These are phyloP conservation scores for Dryas integrifolia DNA, from an alignment of 331 rosid genomes.

Conservation along the genomic window DNA sequence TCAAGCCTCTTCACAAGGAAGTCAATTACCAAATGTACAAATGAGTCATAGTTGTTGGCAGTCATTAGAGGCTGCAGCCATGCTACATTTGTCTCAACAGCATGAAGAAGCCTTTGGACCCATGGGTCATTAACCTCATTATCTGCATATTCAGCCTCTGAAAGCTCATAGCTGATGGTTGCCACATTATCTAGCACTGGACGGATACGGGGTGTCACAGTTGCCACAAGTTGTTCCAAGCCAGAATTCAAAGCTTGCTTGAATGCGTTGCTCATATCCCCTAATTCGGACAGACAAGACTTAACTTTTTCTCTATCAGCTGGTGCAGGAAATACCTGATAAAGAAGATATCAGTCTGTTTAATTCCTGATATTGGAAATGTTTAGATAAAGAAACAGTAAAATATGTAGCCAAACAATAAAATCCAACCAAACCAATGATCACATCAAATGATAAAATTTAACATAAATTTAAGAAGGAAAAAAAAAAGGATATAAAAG, in stretches of 20 bases:
- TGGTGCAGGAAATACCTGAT: conserved; percentile 76
- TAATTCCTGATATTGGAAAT: conserved; percentile 3
- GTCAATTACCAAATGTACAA: conserved; percentile 81
- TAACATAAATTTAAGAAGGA: neutral
- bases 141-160: conserved; percentile 88
- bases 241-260: conserved; percentile 80
- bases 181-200: conserved; percentile 82
- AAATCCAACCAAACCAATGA: neutral
- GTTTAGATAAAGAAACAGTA: conserved; percentile 5
- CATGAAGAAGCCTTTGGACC: conserved; percentile 98
- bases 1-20: conserved; percentile 92
- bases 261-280: conserved; percentile 81
- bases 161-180: conserved; percentile 80
- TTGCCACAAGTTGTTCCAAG: conserved; percentile 80
- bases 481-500: neutral
- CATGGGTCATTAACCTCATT: conserved; percentile 98
- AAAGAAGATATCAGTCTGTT: conserved; percentile 20
- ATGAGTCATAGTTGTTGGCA: conserved; percentile 73
- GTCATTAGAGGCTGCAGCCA: conserved; percentile 95
- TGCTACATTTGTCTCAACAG: conserved; percentile 75
- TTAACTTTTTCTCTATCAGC: conserved; percentile 82
- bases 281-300: conserved; percentile 88
- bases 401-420: neutral
- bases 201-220: conserved; percentile 75
- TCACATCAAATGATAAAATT: neutral